Evolutionary conservation across 805 yeast species (phyloP).

Genomic region (Nakazawaea sp.): DNA sequence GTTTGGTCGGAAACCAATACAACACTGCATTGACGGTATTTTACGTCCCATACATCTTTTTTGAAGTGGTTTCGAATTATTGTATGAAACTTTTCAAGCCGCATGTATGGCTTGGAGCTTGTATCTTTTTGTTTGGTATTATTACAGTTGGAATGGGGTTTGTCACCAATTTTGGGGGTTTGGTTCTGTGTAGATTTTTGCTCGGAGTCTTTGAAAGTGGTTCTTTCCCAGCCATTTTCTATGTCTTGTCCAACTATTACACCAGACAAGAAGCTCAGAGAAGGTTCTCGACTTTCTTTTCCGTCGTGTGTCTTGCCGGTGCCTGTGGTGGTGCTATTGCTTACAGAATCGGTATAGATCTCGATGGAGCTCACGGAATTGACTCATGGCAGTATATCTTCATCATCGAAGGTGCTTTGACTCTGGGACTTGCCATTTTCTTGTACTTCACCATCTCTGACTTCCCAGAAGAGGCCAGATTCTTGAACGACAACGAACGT

Average conservation of each 20-base stretch:
- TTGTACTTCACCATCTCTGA: constrained; percentile 40
- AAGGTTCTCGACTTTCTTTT: constrained; percentile 30
- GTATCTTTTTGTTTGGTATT: constrained; percentile 33
- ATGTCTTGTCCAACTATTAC: constrained; percentile 35
- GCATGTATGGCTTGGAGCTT: constrained; percentile 31
- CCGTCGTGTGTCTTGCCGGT: constrained; percentile 41
- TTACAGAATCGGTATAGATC: constrained; percentile 31
- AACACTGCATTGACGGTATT: constrained; percentile 53
- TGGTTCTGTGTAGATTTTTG: constrained; percentile 34
- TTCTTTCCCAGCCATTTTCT: constrained; percentile 38
- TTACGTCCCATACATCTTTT: constrained; percentile 23
- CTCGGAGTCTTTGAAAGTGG: constrained; percentile 38
- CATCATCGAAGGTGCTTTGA: constrained; percentile 37
- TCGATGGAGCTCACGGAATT: constrained; percentile 30
- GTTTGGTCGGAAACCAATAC: constrained; percentile 43
- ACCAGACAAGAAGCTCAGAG: constrained; percentile 33
- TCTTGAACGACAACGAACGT: constrained; percentile 32
- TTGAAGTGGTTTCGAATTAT: constrained; percentile 26
- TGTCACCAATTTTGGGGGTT: constrained; percentile 29
- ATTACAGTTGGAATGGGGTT: constrained; percentile 37
- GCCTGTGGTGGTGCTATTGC: constrained; percentile 46
- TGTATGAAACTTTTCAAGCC: constrained; percentile 31
- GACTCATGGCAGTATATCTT: constrained; percentile 46
- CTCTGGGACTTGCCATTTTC: constrained; percentile 21
- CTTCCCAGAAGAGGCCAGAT: constrained; percentile 38